phyloP scores from a whole-genome alignment of 352 stramenopile species.

The Phytopythium vexans region DNA sequence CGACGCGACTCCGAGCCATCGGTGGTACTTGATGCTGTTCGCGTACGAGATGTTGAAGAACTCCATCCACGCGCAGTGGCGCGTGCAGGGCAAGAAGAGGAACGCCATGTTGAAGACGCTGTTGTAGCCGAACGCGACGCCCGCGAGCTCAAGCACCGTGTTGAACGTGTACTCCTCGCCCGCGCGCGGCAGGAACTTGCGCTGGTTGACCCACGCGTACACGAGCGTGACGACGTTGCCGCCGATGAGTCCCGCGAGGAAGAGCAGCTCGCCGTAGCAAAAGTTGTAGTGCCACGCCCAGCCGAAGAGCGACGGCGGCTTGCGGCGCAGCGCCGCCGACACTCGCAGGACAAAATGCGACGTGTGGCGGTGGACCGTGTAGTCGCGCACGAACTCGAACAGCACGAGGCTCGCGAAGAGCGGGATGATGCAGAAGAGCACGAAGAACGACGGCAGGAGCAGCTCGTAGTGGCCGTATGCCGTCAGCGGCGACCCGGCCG shows the following conservation, averaged over 20 bases:
- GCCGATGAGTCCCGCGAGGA: slow-evolving; percentile 32
- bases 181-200: slow-evolving; percentile 17
- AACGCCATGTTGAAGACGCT: slow-evolving; percentile 67
- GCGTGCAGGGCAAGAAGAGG: slow-evolving; percentile 51
- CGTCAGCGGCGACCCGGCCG: slow-evolving; percentile 15
- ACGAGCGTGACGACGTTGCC: slow-evolving; percentile 61
- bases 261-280: slow-evolving; percentile 67
- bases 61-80: slow-evolving; percentile 66
- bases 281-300: slow-evolving; percentile 17
- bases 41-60: slow-evolving; percentile 59
- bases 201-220: slow-evolving; percentile 41
- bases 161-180: slow-evolving; percentile 41
- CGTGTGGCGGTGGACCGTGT: slow-evolving; percentile 37
- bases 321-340: slow-evolving; percentile 41
- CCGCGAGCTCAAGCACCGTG: slow-evolving; percentile 36
- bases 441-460: slow-evolving; percentile 47
- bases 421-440: slow-evolving; percentile 44
- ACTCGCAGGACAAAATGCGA: slow-evolving; percentile 30
- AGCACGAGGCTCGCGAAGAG: slow-evolving; percentile 37
- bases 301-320: slow-evolving; percentile 18
- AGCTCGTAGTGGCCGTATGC: slow-evolving; percentile 49
- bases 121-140: slow-evolving; percentile 44
- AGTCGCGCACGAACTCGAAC: slow-evolving; percentile 35
- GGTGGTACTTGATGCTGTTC: slow-evolving; percentile 62
- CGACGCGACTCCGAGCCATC: slow-evolving; percentile 44